Evolutionary conservation across 2,329 filamentous ascomycete genomes (phyloP), one percentile per base, ranked within the genome.

Genomic region (Alternaria sp.): DNA sequence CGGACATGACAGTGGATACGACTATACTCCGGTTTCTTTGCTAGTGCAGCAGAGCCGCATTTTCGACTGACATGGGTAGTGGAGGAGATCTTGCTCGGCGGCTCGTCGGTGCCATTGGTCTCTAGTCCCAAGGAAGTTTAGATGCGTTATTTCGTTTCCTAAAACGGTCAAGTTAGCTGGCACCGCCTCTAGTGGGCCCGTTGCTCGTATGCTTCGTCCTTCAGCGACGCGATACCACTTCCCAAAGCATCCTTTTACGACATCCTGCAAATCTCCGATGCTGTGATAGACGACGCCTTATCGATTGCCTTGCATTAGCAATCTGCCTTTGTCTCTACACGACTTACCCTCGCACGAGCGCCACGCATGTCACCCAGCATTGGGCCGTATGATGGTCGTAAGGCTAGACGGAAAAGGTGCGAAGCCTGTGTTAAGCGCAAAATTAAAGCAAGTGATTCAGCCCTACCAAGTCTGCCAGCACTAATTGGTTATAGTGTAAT

Each of bases 361-460:
- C 12, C 49, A 23, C 57, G 28, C 23, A 72, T 71, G 70, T 45
- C 63, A 15, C 55, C 57, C 26, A 57, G 52, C 19, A 66, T 70
- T n/a, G 74, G 74, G 23, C 74, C 74, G 23, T 69, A 67, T 15
- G 74, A 76, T 61, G 74, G 74, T 28, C 74, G 74, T n/a, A 74
- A 69, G 57, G 68, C 71, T 5, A 66, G 69, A 30, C 69, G 68
- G 28, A 75, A 71, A 57, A 67, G 74, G 13, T 76, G 74, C 51
- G 63, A 70, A 61, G 59, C 66, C 12, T 76, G 74, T 55, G 59
- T 67, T 15, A 71, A 72, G 61, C 71, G 71, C n/a, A 69, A 66
- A 40, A 74, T 74, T 49, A 76, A 71, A 58, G 74, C 67, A 64
- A 54, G 62, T 44, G 13, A 15, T 32, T 10, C 51, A 4, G 11